A percentile compares a stretch with the other conserved stretches of the same genome.
Evolutionary conservation across 2,329 filamentous ascomycete species (phyloP).

Genomic region (Magnaporthiopsis rhizophila): DNA sequence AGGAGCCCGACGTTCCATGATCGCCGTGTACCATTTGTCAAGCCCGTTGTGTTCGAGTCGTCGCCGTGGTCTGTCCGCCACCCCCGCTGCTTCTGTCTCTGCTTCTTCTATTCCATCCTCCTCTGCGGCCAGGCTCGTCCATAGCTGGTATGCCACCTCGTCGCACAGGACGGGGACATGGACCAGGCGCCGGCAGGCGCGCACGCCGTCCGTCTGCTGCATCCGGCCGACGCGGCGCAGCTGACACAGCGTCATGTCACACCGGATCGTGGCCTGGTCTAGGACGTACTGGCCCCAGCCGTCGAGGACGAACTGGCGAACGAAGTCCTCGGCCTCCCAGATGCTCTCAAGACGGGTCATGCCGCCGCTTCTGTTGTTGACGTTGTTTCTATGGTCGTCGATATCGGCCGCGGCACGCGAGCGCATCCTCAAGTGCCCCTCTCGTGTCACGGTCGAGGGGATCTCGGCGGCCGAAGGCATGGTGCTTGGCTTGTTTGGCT

Average conservation of each 20-base stretch:
- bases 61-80: background rate
- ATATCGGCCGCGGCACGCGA: background rate
- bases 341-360: background rate
- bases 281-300: constrained; percentile 13
- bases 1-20: too few relatives aligned
- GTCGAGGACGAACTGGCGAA: constrained; percentile 13
- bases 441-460: background rate
- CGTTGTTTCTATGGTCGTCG: background rate
- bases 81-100: background rate
- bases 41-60: background rate
- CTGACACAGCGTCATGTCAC: constrained; percentile 14
- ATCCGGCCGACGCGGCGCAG: constrained; percentile 15
- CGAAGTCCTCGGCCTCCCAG: constrained; percentile 14
- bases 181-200: constrained; percentile 15
- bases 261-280: constrained; percentile 13
- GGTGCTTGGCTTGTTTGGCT: background rate
- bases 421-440: background rate
- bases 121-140: constrained; percentile 12
- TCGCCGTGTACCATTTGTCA: background rate
- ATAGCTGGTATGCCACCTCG: constrained; percentile 16
- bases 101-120: background rate
- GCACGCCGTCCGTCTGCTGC: constrained; percentile 11
- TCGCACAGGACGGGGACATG: constrained; percentile 18
- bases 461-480: background rate
- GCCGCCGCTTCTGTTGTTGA: background rate